Conservation (phyloP, 139 green algal genomes). For the Tetraselmis chui region DNA sequence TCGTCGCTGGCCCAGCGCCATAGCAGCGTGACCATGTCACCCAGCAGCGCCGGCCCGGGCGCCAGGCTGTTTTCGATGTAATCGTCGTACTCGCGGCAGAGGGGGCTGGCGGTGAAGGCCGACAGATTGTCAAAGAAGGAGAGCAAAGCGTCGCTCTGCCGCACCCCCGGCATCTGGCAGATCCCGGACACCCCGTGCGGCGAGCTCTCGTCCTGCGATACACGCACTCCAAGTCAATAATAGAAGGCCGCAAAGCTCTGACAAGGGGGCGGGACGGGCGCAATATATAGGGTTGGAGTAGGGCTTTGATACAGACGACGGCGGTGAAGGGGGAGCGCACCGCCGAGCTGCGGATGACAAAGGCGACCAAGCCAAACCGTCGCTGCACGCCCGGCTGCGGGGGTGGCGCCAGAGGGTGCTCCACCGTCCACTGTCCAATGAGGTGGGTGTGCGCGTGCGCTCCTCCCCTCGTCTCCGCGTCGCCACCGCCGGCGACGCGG, state of each 20-base stretch:
- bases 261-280: too few species aligned
- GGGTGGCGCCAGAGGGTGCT: background rate
- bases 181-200: background rate
- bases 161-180: background rate
- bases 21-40: background rate
- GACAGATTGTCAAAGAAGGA: background rate
- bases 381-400: background rate
- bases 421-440: background rate
- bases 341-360: background rate
- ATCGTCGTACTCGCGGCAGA: background rate
- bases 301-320: background rate
- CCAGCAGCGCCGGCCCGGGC: background rate
- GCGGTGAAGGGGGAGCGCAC: background rate
- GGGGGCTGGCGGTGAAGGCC: background rate
- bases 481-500: background rate
- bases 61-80: background rate
- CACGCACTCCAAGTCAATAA: too few species aligned
- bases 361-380: background rate
- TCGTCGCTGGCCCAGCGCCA: background rate
- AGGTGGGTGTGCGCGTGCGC: too few species aligned
- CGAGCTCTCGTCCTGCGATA: background rate
- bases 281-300: background rate
- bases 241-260: too few species aligned
- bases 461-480: too few species aligned
- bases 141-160: background rate